Evolutionary conservation across 306 rosid genomes (phyloP).

Genomic region (Myrica gale): DNA sequence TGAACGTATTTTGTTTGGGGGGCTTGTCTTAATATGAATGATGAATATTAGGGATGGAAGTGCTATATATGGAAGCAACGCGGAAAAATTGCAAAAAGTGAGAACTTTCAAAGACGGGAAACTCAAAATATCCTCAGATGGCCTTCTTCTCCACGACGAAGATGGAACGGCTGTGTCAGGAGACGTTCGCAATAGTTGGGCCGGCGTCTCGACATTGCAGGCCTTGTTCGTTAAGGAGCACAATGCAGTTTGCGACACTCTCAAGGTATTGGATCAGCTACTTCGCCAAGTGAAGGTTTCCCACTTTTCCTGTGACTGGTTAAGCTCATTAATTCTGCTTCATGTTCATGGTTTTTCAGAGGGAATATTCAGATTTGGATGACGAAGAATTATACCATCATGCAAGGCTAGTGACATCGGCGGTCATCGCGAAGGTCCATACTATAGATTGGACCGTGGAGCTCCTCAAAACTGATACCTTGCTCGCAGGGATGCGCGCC

Average conservation of each 20-base stretch:
- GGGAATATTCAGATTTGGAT: conserved; percentile 25
- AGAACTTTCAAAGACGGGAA: conserved; percentile 61
- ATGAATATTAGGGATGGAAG: conserved; percentile 53
- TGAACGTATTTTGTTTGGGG: no score
- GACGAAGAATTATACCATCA: conserved; percentile 55
- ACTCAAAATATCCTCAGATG: conserved; percentile 45
- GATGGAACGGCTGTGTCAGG: conserved; percentile 51
- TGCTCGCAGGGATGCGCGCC: conserved; percentile 54
- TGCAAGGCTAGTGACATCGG: conserved; percentile 65
- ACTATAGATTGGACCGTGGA: conserved; percentile 72
- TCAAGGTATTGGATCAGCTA: conserved; percentile 38
- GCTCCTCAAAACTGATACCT: conserved; percentile 59
- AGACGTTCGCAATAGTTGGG: conserved; percentile 62
- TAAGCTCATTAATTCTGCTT: not conserved
- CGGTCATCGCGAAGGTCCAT: conserved; percentile 62
- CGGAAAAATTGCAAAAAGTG: conserved; percentile 31
- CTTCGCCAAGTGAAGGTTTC: no score
- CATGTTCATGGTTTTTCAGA: conserved; percentile 17
- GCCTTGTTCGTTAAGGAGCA: conserved; percentile 57
- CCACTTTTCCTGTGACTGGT: not conserved
- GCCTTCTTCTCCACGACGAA: conserved; percentile 41
- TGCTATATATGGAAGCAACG: conserved; percentile 50
- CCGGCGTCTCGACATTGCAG: conserved; percentile 58
- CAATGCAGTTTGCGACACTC: conserved; percentile 52
- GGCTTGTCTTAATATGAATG: not conserved